Evolutionary conservation across 2,329 filamentous ascomycete genomes (phyloP).

Genomic region (Botrytis pseudocinerea): DNA sequence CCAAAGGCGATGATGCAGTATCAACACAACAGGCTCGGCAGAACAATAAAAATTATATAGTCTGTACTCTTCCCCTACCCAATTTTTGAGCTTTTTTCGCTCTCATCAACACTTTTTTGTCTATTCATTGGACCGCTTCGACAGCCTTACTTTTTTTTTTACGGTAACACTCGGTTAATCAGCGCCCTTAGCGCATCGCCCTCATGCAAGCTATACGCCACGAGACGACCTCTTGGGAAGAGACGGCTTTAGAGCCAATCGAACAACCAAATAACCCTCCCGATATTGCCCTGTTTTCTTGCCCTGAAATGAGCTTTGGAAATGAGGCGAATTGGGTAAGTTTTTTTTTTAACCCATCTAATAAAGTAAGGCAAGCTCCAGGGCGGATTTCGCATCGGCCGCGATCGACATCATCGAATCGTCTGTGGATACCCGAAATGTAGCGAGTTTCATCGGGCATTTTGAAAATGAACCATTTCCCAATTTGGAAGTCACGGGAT

Average conservation of each 20-base stretch:
- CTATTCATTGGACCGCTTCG: neutral
- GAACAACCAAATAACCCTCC: fast-evolving
- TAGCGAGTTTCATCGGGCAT: too few species aligned
- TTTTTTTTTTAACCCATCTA: too few species aligned
- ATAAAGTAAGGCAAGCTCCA: too few species aligned
- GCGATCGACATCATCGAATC: too few species aligned
- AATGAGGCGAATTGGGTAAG: too few species aligned
- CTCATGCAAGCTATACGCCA: neutral
- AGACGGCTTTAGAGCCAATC: neutral
- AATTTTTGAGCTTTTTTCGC: neutral
- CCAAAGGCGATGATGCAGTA: neutral
- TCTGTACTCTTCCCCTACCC: neutral
- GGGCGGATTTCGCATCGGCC: too few species aligned
- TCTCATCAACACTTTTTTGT: neutral
- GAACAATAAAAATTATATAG: neutral
- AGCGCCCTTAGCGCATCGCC: neutral
- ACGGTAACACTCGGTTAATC: neutral
- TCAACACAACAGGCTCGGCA: fast-evolving
- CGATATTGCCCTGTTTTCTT: neutral
- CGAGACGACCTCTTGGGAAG: neutral
- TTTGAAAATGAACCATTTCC: too few species aligned
- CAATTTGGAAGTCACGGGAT: too few species aligned
- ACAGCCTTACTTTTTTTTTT: neutral
- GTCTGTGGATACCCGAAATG: too few species aligned
- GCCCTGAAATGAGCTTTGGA: too few species aligned